phyloP scores from a whole-genome alignment of 768 basidiomycete species.

The Termitomyces sp. region DNA sequence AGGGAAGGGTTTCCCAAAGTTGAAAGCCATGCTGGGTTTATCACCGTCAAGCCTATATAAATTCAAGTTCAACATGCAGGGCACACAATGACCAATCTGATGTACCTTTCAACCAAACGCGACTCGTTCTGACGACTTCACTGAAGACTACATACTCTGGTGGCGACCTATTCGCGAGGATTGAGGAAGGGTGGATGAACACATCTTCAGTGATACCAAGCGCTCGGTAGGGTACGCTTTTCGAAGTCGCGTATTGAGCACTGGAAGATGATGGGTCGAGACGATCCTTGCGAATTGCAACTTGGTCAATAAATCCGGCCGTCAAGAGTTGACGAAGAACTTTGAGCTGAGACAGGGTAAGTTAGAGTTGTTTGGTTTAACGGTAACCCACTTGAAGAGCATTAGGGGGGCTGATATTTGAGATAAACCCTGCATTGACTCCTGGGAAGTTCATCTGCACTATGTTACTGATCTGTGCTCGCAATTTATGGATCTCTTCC shows the following conservation, averaged over 20 bases:
- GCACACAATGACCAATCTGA: background rate
- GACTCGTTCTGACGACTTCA: constrained; percentile 74
- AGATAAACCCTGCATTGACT: constrained; percentile 51
- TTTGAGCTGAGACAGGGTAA: constrained; percentile 60
- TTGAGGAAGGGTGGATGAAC: constrained; percentile 89
- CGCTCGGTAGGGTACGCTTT: constrained; percentile 79
- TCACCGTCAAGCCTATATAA: constrained; percentile 63
- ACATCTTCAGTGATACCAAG: constrained; percentile 81
- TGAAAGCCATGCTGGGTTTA: constrained; percentile 87
- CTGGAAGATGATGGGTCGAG: constrained; percentile 56
- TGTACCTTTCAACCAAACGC: constrained; percentile 80
- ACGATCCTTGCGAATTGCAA: constrained; percentile 87
- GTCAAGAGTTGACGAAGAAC: constrained; percentile 82
- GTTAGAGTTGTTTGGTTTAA: background rate
- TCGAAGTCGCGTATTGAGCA: constrained; percentile 65
- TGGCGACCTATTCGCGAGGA: constrained; percentile 59
- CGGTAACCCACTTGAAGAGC: constrained; percentile 58
- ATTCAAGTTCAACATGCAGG: background rate
- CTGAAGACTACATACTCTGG: constrained; percentile 85
- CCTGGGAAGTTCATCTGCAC: constrained; percentile 75
- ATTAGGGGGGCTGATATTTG: constrained; percentile 70
- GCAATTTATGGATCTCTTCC: constrained; percentile 97
- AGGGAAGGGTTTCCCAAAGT: constrained; percentile 71
- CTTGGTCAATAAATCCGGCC: constrained; percentile 92
- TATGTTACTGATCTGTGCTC: constrained; percentile 83